Base-by-base conservation (phyloP, 306 rosid species). In the Sindora glabra region DNA sequence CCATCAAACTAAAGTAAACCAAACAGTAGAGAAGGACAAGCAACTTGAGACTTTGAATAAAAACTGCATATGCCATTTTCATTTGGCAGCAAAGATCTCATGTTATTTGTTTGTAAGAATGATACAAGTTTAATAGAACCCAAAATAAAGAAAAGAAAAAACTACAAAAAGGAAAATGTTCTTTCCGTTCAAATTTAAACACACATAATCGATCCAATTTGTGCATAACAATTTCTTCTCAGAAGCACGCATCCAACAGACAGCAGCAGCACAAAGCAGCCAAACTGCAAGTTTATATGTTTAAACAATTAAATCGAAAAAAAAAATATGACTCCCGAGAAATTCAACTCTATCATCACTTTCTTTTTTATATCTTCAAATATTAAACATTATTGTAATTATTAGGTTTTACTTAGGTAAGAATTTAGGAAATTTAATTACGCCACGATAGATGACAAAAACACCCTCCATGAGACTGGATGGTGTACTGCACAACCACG, bases 251-350 rank as follows among this genome's bases (percentile, higher is more conserved):
- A 2, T 92, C 98, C 76, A 92, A 65, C 45, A 92, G 77, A 59
- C 98, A 92, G 64, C 98, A 92, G 45, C 98, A 92, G 78, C 98
- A 92, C 48, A 92, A 73, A 66, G 92, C 98, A 82, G 98, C 98
- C 94, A 92, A 78, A 61, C 98, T 92, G 79, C 73, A 81, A 44
- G 15, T 34, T 2, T 14, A 36, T 53, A 36, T 38, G 27, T 17
- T 21, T 55, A 65, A 60, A 30, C 41, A 12, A 66, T 51, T 41
- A 52, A 8, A 55, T n/a, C n/a, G n/a, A n/a, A n/a, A n/a, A n/a
- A n/a, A n/a, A n/a, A n/a, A n/a, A n/a, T n/a, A n/a, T n/a, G n/a
- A n/a, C n/a, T n/a, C n/a, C n/a, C n/a, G n/a, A n/a, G n/a, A n/a
- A n/a, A n/a, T n/a, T n/a, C n/a, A n/a, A n/a, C n/a, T n/a, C n/a